Evolutionary conservation across 257 asterid species (phyloP).

Genomic region (Solanum ossicruentum): DNA sequence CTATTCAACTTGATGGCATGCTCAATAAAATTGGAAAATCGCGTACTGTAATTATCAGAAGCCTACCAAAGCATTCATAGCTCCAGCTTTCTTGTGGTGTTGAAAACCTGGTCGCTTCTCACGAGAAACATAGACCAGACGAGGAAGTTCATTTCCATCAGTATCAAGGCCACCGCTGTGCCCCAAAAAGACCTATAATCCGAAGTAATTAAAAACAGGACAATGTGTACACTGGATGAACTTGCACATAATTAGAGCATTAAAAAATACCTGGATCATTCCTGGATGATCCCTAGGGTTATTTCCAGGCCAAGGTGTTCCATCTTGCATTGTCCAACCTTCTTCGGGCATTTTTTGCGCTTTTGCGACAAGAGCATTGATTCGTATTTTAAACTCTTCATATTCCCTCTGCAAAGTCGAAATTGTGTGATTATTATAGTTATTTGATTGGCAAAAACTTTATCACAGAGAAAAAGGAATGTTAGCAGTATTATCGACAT

Average conservation of each 20-base stretch:
- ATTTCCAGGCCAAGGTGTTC: conserved; percentile 79
- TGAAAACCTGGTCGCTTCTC: conserved; percentile 82
- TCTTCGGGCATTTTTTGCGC: conserved; percentile 82
- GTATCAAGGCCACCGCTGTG: conserved; percentile 64
- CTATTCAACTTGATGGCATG: not conserved
- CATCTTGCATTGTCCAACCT: conserved; percentile 85
- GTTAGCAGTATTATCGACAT: not conserved
- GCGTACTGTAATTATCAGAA: not conserved
- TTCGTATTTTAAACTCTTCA: conserved; percentile 61
- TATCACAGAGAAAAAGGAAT: not conserved
- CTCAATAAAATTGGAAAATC: not conserved
- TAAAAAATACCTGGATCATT: conserved; percentile 46
- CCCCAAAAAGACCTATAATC: conserved; percentile 56
- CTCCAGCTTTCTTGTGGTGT: conserved; percentile 86
- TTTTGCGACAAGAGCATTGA: conserved; percentile 63
- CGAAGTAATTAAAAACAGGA: not conserved
- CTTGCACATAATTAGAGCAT: not conserved
- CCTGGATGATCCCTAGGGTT: conserved; percentile 65
- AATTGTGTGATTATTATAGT: not conserved
- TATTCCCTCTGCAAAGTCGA: conserved; percentile 50
- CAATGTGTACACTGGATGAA: not conserved
- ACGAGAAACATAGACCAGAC: conserved; percentile 74
- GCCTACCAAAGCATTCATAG: conserved; percentile 83
- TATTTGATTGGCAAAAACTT: not conserved
- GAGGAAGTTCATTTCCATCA: conserved; percentile 73